Base-by-base conservation (phyloP, 2,329 filamentous ascomycete species). In the Xylariaceae sp. region DNA sequence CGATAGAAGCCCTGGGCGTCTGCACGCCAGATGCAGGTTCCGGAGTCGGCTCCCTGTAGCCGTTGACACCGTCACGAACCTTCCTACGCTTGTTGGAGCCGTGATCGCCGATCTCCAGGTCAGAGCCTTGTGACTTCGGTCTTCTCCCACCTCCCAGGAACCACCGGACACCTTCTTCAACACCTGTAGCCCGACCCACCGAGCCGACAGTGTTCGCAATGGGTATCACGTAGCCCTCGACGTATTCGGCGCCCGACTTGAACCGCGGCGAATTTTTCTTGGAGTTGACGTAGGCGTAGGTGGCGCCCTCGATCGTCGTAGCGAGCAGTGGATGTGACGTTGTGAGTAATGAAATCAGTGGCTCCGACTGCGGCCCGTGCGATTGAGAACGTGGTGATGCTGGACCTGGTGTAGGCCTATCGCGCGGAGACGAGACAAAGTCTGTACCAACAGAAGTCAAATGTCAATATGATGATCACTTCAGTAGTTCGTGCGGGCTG, bases 251-350 rank as follows among this genome's bases (percentile, higher is more conserved):
- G 58, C 92, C 86, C n/a, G 90, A 89, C 72, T 90, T 92, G 70
- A 97, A 91, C 2, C 89, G 84, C 0, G 93, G 92, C 1, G 91
- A 96, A 67, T 93, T 96, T 64, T 93, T 91, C 74, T 98, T 97
- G 10, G 90, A 92, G 2, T 84, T 88, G 23, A 89, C 88, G 71
- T 98, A 98, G 1, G 90, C 91, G 1, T 89, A 91, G 7, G 93
- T 83, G 0, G 92, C 93, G 50, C 88, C 87, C 63, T 90, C 91
- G 65, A 96, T 93, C 0, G 92, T 91, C 23, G 86, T 91, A 9
- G 90, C 91, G 16, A 97, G 83, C 59, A 96, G 80, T 0, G 93
- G 93, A 69, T 97, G 92, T 1, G 90, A 90, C 2, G 91, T 93
- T 0, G 92, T 96, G 20, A 98, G 83, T 1, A 98, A 84, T 4